Evolutionary conservation across 1,284 basidiomycete genomes (phyloP).

Genomic region (Takashimella tepidaria): DNA sequence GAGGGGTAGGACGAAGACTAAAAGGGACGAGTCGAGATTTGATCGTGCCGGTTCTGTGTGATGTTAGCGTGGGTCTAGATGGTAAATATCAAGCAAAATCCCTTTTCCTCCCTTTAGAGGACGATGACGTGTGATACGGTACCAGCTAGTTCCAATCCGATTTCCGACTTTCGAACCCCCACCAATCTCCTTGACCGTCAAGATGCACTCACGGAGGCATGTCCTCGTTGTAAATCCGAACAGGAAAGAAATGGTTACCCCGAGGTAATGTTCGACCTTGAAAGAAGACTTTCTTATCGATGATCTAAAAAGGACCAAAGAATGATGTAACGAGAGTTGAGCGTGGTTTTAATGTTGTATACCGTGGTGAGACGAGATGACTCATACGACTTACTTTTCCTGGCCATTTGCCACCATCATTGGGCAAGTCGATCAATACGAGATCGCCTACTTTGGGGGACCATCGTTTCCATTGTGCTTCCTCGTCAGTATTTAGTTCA

Average conservation of each 20-base stretch:
- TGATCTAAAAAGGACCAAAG: constrained; percentile 25
- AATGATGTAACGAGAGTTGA: neutral
- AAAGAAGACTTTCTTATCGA: constrained; percentile 39
- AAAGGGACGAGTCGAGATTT: constrained; percentile 41
- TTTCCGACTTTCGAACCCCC: no score
- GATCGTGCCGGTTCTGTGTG: constrained; percentile 31
- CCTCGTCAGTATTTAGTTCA: constrained; percentile 28
- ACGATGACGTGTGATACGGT: neutral
- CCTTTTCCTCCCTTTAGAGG: no score
- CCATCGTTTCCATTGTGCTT: constrained; percentile 37
- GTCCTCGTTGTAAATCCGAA: constrained; percentile 35
- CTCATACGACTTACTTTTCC: constrained; percentile 27
- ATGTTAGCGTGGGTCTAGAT: neutral
- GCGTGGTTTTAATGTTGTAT: no score
- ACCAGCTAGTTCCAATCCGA: no score
- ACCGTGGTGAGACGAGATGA: no score
- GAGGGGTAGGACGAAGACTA: constrained; percentile 30
- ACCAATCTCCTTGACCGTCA: no score
- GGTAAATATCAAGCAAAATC: neutral
- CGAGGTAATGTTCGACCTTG: constrained; percentile 39
- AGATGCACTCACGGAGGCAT: constrained; percentile 32
- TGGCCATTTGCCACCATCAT: constrained; percentile 28
- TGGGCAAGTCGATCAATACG: constrained; percentile 35
- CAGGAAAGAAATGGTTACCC: constrained; percentile 41
- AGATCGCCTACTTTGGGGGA: constrained; percentile 31